Percentiles rank a stretch among this genome's conserved stretches.
phyloP scores from a whole-genome alignment of 169 alveolate species.

The Plasmodium sp. region DNA sequence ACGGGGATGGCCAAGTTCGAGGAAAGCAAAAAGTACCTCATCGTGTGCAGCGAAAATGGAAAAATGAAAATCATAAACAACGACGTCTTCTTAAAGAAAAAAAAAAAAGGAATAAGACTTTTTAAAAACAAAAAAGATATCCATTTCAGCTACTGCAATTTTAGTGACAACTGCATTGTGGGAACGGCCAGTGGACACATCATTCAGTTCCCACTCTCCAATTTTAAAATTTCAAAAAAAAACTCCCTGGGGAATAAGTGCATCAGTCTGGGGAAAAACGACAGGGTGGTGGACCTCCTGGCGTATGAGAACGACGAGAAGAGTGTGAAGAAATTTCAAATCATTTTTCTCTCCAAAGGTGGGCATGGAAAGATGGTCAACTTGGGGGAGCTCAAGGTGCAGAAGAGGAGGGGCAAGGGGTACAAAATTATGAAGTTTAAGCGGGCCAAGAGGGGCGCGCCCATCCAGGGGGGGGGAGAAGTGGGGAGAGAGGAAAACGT shows the following conservation, averaged over 20 bases:
- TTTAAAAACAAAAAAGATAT: constrained; percentile 68
- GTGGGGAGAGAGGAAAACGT: not conserved
- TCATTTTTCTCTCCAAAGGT: constrained; percentile 41
- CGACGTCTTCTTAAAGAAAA: constrained; percentile 48
- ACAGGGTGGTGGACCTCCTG: constrained; percentile 43
- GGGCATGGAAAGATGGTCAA: constrained; percentile 71
- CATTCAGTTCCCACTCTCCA: constrained; percentile 51
- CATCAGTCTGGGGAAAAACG: constrained; percentile 31
- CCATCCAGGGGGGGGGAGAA: not conserved
- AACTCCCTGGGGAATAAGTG: constrained; percentile 70
- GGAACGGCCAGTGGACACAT: constrained; percentile 69
- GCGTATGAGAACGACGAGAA: constrained; percentile 48
- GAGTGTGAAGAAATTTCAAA: constrained; percentile 17
- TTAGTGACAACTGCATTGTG: constrained; percentile 65
- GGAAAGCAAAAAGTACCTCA: constrained; percentile 51
- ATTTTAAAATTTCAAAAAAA: constrained; percentile 67
- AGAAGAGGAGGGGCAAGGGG: constrained; percentile 68
- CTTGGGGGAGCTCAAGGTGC: constrained; percentile 43
- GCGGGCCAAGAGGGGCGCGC: not conserved
- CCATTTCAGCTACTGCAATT: constrained; percentile 57
- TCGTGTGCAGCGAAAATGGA: constrained; percentile 74
- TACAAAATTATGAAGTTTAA: constrained; percentile 66
- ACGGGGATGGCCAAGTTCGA: constrained; percentile 55
- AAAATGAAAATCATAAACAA: constrained; percentile 68
- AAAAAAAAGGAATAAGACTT: constrained; percentile 65